Evolutionary conservation across 1,284 basidiomycete species (phyloP).

Genomic region (Trametes versicolor): DNA sequence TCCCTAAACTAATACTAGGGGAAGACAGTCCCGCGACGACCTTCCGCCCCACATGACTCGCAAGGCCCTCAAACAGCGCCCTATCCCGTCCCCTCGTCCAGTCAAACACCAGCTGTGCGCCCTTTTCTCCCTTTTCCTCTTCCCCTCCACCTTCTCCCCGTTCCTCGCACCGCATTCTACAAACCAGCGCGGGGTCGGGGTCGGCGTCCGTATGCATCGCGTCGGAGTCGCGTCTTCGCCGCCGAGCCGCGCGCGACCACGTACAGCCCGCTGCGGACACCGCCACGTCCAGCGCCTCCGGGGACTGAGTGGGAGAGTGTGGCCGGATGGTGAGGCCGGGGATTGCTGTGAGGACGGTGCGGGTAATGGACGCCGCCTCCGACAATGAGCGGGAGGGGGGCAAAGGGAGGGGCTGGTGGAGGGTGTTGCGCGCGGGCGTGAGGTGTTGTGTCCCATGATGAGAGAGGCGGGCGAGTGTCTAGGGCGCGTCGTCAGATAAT

Average conservation of each 20-base stretch:
- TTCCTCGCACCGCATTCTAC: slow-evolving; percentile 41
- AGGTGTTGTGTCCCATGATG: slow-evolving; percentile 54
- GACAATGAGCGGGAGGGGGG: slow-evolving; percentile 32
- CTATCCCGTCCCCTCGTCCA: slow-evolving; percentile 76
- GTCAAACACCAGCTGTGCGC: slow-evolving; percentile 43
- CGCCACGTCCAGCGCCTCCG: slow-evolving; percentile 37
- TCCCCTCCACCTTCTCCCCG: slow-evolving; percentile 25
- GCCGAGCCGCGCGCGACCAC: slow-evolving; percentile 80
- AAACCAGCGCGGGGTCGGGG: slow-evolving; percentile 30
- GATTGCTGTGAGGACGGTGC: slow-evolving; percentile 47
- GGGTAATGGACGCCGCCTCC: slow-evolving; percentile 37
- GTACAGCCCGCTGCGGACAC: slow-evolving; percentile 64
- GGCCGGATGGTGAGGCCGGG: slow-evolving; percentile 41
- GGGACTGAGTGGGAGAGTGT: neutral
- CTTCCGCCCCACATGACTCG: slow-evolving; percentile 63
- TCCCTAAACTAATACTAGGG: neutral
- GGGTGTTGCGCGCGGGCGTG: slow-evolving; percentile 66
- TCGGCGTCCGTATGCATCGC: slow-evolving; percentile 26
- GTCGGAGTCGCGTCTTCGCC: too few species aligned
- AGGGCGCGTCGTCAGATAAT: slow-evolving; percentile 25
- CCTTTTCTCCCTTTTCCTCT: slow-evolving; percentile 11
- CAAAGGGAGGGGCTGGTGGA: slow-evolving; percentile 54
- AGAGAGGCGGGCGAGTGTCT: slow-evolving; percentile 63
- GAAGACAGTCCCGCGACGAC: slow-evolving; percentile 25
- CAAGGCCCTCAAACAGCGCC: slow-evolving; percentile 73